These are phyloP conservation scores for Anthracocystis panici-leucophaei DNA, from an alignment of 1,284 basidiomycete species.

Conservation along the genomic window DNA sequence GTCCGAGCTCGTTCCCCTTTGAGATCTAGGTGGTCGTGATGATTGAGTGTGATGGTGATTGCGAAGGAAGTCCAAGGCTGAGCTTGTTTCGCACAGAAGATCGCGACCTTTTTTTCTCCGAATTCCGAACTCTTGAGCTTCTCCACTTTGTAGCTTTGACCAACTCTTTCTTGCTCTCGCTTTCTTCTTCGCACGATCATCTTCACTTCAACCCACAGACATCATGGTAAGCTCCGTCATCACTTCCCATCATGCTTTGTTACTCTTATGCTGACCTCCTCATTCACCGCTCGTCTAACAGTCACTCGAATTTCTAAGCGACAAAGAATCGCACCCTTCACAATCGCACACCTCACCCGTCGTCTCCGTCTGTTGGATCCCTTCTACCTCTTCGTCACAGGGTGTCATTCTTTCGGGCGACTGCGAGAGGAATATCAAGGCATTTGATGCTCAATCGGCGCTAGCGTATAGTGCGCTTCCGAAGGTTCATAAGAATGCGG, in stretches of 20 bases:
- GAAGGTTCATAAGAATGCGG: constrained; percentile 26
- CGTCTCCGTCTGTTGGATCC: constrained; percentile 39
- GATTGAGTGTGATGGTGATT: neutral
- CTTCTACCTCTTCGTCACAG: constrained; percentile 14
- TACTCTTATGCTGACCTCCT: neutral
- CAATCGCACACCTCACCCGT: constrained; percentile 39
- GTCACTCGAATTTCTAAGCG: constrained; percentile 51
- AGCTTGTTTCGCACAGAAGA: neutral
- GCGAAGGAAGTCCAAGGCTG: neutral
- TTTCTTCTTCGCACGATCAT: neutral
- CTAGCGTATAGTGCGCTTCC: constrained; percentile 11
- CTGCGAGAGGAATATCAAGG: constrained; percentile 24
- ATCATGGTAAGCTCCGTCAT: constrained; percentile 3
- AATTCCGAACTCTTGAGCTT: constrained; percentile 1
- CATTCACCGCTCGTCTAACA: neutral
- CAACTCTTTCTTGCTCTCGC: neutral
- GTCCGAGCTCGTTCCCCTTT: neutral
- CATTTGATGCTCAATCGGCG: constrained; percentile 25
- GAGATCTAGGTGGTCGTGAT: neutral
- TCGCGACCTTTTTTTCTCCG: neutral
- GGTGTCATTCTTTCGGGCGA: constrained; percentile 38
- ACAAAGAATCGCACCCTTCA: constrained; percentile 32
- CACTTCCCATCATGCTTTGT: neutral
- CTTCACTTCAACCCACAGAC: neutral
- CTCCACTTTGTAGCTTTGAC: neutral